Evolutionary conservation across 1,139 yeast genomes (phyloP), one percentile per base, ranked within the genome.

Genomic region (Nematodospora anomalae): DNA sequence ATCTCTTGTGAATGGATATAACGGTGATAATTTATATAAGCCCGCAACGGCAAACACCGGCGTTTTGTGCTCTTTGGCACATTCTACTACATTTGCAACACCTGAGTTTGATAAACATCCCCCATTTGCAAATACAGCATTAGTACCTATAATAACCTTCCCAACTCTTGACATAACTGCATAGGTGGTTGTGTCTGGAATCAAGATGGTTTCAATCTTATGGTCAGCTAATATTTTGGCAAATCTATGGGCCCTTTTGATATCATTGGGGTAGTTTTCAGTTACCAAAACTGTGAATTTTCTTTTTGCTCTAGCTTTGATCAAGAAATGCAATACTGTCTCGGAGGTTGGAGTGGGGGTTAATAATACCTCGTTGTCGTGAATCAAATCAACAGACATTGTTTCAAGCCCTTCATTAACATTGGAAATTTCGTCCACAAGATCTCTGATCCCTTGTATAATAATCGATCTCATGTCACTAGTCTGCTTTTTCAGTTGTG

Each of bases 131-230:
- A 88, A 84, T 6, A 94, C 97, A 0, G 96, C 80, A 47, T 87
- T 79, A 1, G 97, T 83, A 15, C 97, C 97, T 43, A 94, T 78
- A 43, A 92, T 79, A 18, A 94, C 98, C 59, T 94, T 94, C 32
- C 97, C 97, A 3, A 94, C 98, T 46, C 97, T 72, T 33, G 97
- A 85, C 98, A 94, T 94, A 33, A 94, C 86, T 0, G 98, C 97
- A 60, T 84, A 88, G 0, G 84, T 89, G 18, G 96, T 84, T 3
- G 95, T 76, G 56, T 94, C 99, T 0, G 98, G 97, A 32, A 94
- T 86, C 37, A 94, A 76, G 3, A 89, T 85, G 1, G 97, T 83
- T 46, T 89, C 96, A 38, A 94, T 88, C 38, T 92, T 87, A 40
- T 92, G 88, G 41, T 80, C 83, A 2, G 95, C 84, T 46, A 94